Conservation (phyloP, 2,329 filamentous ascomycete species). For the Microsporum audouinii region DNA sequence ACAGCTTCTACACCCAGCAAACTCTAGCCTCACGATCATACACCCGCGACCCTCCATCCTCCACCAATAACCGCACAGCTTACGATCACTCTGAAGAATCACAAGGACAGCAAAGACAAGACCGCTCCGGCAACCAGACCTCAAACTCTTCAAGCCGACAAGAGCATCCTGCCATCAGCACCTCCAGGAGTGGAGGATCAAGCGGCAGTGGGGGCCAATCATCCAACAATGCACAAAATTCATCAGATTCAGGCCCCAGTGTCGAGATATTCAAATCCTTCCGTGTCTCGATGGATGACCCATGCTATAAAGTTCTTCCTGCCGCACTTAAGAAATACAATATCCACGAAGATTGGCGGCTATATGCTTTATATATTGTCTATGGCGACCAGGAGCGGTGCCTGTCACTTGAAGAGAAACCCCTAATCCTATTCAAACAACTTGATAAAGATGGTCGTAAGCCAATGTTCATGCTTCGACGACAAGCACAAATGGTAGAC, state of each 20-base stretch:
- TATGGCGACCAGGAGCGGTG: constrained; percentile 98
- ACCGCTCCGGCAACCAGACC: constrained; percentile 22
- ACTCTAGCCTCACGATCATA: constrained; percentile 37
- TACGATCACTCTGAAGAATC: constrained; percentile 33
- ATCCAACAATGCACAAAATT: constrained; percentile 11
- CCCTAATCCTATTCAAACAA: constrained; percentile 92
- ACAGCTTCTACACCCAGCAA: constrained; percentile 30
- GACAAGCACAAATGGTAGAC: constrained; percentile 46
- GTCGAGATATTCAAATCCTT: constrained; percentile 99
- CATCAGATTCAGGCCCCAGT: constrained; percentile 27
- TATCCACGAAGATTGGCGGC: constrained; percentile 93
- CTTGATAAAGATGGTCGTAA: constrained; percentile 94
- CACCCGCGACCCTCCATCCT: constrained; percentile 22
- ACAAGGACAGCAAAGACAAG: constrained; percentile 22
- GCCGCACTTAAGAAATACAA: constrained; percentile 96
- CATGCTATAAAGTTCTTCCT: constrained; percentile 91
- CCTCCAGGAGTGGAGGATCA: constrained; percentile 18
- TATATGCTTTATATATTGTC: constrained; percentile 96
- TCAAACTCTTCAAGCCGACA: constrained; percentile 22
- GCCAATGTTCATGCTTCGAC: constrained; percentile 96
- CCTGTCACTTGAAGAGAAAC: constrained; percentile 81
- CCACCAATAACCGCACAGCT: constrained; percentile 18
- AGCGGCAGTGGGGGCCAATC: constrained; percentile 8
- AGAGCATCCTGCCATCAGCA: constrained; percentile 17
- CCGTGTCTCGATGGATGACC: constrained; percentile 94